Base-by-base conservation (phyloP, 75 land plant genomes). In the Pinus tabuliformis region DNA sequence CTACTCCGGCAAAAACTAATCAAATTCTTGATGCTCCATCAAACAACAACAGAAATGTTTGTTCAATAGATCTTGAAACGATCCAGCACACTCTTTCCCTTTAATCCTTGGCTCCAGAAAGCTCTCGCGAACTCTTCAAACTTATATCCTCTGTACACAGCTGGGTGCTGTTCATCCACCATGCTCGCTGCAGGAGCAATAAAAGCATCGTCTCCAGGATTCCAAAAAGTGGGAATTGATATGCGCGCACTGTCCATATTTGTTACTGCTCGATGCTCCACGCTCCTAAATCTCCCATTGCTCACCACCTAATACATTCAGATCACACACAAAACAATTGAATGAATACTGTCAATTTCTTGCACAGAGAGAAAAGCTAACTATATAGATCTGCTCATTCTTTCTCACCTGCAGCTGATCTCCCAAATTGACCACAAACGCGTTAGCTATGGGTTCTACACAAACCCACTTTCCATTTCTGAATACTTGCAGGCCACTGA, bases 191-290 rank as follows among this genome's bases (percentile, higher is more conserved):
- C 81, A 15, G 92, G 88, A 20, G 68, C 66, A 62, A 85, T 90
- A 13, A 86, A 14, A 4, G 92, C 89, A 70, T 87, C 84, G 30
- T 57, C 62, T 2, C 73, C 59, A 24, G 90, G 92, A 20, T 81
- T 83, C 33, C 83, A 90, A 75, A 90, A 90, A 14, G 88, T 79
- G 56, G 89, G 88, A 72, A 90, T 83, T 14, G 87, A 90, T 9
- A 87, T 76, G 17, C 90, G 72, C 72, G 73, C 78, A 14, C 81
- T 84, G 0, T 74, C 30, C 70, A 77, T 59, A 24, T 60, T 63
- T 0, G 87, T 84, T 64, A 79, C 63, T 21, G 83, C 92, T 5
- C 92, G 73, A 77, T 90, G 92, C 72, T 78, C 17, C 14, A 70
- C 57, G 71, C 92, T 90, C 76, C 77, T 83, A 64, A 87, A 90